Evolutionary conservation across 257 asterid genomes (phyloP).

Genomic region (Galeopsis tetrahit): DNA sequence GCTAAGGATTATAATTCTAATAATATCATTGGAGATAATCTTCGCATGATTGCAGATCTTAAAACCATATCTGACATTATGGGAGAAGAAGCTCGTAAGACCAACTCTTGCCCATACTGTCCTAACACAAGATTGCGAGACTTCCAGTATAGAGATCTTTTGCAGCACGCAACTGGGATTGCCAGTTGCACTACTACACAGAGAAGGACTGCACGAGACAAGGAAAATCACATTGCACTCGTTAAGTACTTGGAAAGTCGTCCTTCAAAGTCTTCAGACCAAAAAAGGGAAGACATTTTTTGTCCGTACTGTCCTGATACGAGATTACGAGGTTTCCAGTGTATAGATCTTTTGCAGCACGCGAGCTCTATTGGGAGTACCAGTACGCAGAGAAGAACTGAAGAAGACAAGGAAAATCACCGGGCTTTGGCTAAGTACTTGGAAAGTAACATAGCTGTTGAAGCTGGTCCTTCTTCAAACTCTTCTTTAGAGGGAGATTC

Average conservation of each 20-base stretch:
- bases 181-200: slow-evolving; percentile 57
- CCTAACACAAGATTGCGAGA: slow-evolving; percentile 65
- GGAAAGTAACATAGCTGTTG: slow-evolving; percentile 47
- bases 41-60: slow-evolving; percentile 27
- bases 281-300: slow-evolving; percentile 70
- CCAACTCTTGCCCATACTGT: slow-evolving; percentile 70
- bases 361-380: slow-evolving; percentile 68
- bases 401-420: slow-evolving; percentile 73
- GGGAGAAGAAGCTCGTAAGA: slow-evolving; percentile 37
- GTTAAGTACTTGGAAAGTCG: slow-evolving; percentile 68
- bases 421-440: slow-evolving; percentile 70
- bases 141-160: slow-evolving; percentile 58
- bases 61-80: slow-evolving; percentile 29
- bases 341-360: slow-evolving; percentile 69
- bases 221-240: slow-evolving; percentile 74
- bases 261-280: slow-evolving; percentile 56
- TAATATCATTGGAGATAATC: slow-evolving; percentile 24
- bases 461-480: slow-evolving; percentile 55
- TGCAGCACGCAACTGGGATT: slow-evolving; percentile 71
- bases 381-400: slow-evolving; percentile 59
- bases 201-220: slow-evolving; percentile 64
- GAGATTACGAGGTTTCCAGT: slow-evolving; percentile 56
- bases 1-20: slow-evolving; percentile 33
- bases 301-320: slow-evolving; percentile 78
- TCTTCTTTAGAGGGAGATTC: slow-evolving; percentile 45